Conservation (phyloP, 306 rosid genomes). For the Parietaria judaica region DNA sequence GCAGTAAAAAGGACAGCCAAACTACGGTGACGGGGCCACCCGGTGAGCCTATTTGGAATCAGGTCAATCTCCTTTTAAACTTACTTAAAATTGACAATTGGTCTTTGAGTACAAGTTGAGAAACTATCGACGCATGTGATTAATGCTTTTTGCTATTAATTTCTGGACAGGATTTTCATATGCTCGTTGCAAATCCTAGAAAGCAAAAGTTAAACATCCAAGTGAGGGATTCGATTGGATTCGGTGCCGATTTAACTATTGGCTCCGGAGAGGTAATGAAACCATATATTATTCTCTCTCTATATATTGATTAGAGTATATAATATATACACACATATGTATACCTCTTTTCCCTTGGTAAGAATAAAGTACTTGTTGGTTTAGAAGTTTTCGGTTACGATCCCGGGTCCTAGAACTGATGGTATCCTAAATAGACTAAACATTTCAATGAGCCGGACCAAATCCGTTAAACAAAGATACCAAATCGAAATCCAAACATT, state of each 20-base stretch:
- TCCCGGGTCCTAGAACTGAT: too few relatives aligned
- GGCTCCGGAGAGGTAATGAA: conserved; percentile 80
- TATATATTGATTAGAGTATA: too few relatives aligned
- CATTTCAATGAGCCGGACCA: too few relatives aligned
- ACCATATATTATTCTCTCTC: not conserved
- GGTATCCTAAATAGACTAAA: too few relatives aligned
- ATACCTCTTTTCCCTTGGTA: too few relatives aligned
- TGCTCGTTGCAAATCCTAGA: conserved; percentile 87
- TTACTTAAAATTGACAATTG: too few relatives aligned
- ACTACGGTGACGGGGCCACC: conserved; percentile 95
- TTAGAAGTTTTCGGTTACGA: too few relatives aligned
- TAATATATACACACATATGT: too few relatives aligned
- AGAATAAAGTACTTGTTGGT: too few relatives aligned
- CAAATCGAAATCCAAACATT: too few relatives aligned
- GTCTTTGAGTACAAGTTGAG: not conserved
- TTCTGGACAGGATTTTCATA: conserved; percentile 73
- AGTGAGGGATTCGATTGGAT: conserved; percentile 90
- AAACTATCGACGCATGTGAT: not conserved
- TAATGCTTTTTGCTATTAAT: conserved; percentile 8
- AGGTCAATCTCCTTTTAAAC: conserved; percentile 42
- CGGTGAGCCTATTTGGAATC: conserved; percentile 98
- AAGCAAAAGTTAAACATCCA: conserved; percentile 67
- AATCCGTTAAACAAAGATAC: too few relatives aligned
- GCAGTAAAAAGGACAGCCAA: conserved; percentile 96
- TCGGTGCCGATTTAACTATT: conserved; percentile 49